Conservation (phyloP, 306 rosid genomes). For the Ochetophila trinervis region DNA sequence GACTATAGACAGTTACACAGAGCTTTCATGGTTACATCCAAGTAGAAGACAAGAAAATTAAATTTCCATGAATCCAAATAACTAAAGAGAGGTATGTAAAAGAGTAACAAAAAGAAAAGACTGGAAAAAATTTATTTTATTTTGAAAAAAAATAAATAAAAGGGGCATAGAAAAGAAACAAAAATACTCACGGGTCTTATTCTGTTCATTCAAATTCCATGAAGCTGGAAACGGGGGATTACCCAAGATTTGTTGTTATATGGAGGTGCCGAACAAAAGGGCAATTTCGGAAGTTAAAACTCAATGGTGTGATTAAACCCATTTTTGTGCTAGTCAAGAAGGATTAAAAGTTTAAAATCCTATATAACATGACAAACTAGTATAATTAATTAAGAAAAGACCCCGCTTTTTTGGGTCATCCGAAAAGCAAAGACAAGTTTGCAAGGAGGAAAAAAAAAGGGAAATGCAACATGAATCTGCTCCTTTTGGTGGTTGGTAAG, state of each 20-base stretch:
- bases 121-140: background rate
- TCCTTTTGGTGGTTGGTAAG: conserved; percentile 14
- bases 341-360: background rate
- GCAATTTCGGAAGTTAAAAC: conserved; percentile 16
- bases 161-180: conserved; percentile 12
- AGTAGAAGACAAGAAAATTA: conserved; percentile 17
- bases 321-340: no score
- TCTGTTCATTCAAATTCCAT: conserved; percentile 53
- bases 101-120: conserved; percentile 20
- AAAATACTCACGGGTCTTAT: conserved; percentile 63
- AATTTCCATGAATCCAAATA: conserved; percentile 1
- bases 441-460: background rate
- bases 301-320: background rate
- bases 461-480: background rate
- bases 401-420: conserved; percentile 29
- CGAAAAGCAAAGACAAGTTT: conserved; percentile 12
- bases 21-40: background rate
- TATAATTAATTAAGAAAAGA: conserved; percentile 24
- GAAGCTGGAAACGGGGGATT: conserved; percentile 13
- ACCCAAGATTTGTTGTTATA: conserved; percentile 13
- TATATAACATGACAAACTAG: conserved; percentile 27
- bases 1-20: background rate
- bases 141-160: background rate
- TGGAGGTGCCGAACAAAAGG: conserved; percentile 13
- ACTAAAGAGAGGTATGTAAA: background rate